These are phyloP conservation scores for Malus hybrid DNA, from an alignment of 331 rosid genomes.

Conservation along the genomic window DNA sequence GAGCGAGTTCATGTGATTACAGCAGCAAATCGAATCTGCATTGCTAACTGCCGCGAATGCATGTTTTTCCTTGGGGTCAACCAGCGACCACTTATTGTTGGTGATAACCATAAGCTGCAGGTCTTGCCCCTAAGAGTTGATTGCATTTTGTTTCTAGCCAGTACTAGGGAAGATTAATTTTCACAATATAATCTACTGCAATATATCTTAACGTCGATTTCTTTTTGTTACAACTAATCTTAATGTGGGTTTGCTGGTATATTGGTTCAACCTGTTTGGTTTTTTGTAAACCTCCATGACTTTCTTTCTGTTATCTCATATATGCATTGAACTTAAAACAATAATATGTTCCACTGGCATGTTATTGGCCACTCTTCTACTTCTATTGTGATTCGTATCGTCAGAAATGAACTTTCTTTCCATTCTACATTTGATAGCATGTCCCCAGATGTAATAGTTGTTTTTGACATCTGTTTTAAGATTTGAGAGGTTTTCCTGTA, in stretches of 20 bases:
- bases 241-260: neutral
- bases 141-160: slow-evolving; percentile 12
- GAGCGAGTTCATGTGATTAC: slow-evolving; percentile 96
- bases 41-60: slow-evolving; percentile 98
- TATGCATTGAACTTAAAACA: neutral
- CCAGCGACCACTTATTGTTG: slow-evolving; percentile 89
- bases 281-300: neutral
- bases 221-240: neutral
- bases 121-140: slow-evolving; percentile 19
- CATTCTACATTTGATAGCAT: neutral
- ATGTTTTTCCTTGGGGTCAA: slow-evolving; percentile 92
- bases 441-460: neutral
- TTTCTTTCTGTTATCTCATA: neutral
- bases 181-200: neutral
- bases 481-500: neutral
- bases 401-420: neutral
- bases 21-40: slow-evolving; percentile 83
- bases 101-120: slow-evolving; percentile 98
- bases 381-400: neutral
- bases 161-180: neutral
- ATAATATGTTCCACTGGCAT: neutral
- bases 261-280: neutral
- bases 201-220: no score
- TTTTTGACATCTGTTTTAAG: neutral
- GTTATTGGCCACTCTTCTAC: neutral